These are phyloP conservation scores for Aspergillus bombycis DNA, from an alignment of 2,329 filamentous ascomycete species.

Conservation along the genomic window DNA sequence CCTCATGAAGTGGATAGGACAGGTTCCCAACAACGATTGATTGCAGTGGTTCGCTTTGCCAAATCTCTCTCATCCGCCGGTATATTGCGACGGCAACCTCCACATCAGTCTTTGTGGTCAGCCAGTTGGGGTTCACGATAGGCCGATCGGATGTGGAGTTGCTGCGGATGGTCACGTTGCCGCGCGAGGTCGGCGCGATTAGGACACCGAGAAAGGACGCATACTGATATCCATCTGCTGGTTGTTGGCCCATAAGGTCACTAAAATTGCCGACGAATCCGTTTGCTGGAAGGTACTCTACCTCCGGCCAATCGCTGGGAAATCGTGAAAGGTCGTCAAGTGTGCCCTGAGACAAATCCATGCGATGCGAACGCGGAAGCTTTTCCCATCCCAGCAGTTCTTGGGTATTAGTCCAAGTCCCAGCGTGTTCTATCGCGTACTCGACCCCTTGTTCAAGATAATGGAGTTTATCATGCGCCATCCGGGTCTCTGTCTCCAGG, in stretches of 20 bases:
- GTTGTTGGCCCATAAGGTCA: slow-evolving; percentile 7
- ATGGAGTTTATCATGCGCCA: not conserved
- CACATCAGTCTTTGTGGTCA: slow-evolving; percentile 43
- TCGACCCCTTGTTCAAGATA: not conserved
- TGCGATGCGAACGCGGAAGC: slow-evolving; percentile 3
- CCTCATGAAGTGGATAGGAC: not conserved
- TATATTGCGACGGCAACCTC: slow-evolving; percentile 46
- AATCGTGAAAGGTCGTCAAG: not conserved
- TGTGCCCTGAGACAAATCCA: not conserved
- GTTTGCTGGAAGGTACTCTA: not conserved
- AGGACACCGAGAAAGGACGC: slow-evolving; percentile 34
- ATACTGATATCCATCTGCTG: slow-evolving; percentile 34
- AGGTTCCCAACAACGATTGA: not conserved
- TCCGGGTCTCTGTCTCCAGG: not conserved
- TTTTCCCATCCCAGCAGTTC: slow-evolving; percentile 15
- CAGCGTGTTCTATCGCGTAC: not conserved
- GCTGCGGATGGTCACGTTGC: slow-evolving; percentile 46
- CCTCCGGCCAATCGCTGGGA: slow-evolving; percentile 16
- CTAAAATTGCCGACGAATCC: slow-evolving; percentile 6
- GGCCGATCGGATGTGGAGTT: slow-evolving; percentile 36
- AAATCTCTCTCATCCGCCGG: slow-evolving; percentile 44
- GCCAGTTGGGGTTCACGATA: slow-evolving; percentile 49
- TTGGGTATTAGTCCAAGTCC: not conserved
- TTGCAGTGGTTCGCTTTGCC: slow-evolving; percentile 2
- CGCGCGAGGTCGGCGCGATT: slow-evolving; percentile 46